Evolutionary conservation across 306 rosid species (phyloP).

Genomic region (Acacia melanoxylon): DNA sequence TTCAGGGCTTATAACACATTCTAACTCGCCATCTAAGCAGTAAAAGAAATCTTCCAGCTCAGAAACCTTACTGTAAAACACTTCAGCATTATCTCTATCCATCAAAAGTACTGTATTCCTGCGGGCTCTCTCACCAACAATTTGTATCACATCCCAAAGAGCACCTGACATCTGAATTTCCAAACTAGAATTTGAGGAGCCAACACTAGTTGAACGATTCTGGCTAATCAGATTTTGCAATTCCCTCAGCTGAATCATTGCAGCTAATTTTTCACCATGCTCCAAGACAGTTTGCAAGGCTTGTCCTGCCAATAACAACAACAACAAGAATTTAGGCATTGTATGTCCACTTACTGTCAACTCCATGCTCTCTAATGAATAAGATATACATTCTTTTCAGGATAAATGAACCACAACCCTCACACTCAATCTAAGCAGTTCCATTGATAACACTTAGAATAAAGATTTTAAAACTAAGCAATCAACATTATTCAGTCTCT

Average conservation of each 20-base stretch:
- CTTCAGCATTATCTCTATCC: slow-evolving; percentile 99
- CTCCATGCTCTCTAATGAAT: background rate
- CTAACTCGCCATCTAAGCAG: slow-evolving; percentile 81
- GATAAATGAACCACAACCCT: slow-evolving; percentile 6
- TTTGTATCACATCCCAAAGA: slow-evolving; percentile 94
- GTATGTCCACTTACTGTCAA: slow-evolving; percentile 16
- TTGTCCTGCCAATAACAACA: slow-evolving; percentile 52
- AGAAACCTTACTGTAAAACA: slow-evolving; percentile 93
- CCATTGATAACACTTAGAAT: slow-evolving; percentile 7
- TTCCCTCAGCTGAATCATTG: slow-evolving; percentile 91
- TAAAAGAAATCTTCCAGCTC: slow-evolving; percentile 82
- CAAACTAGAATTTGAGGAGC: slow-evolving; percentile 46
- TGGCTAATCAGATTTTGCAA: slow-evolving; percentile 75
- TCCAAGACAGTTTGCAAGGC: slow-evolving; percentile 85
- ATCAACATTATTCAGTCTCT: slow-evolving; percentile 1
- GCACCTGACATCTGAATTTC: slow-evolving; percentile 80
- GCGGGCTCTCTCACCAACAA: slow-evolving; percentile 92
- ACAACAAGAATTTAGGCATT: slow-evolving; percentile 26
- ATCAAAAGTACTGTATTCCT: slow-evolving; percentile 87
- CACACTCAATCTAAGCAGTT: slow-evolving; percentile 1
- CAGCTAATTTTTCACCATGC: slow-evolving; percentile 95
- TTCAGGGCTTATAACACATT: slow-evolving; percentile 66
- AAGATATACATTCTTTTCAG: background rate
- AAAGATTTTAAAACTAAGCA: slow-evolving; percentile 25
- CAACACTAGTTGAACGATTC: slow-evolving; percentile 60